These are phyloP conservation scores for Citrullus mucosospermus DNA, from an alignment of 306 rosid species.

Conservation along the genomic window DNA sequence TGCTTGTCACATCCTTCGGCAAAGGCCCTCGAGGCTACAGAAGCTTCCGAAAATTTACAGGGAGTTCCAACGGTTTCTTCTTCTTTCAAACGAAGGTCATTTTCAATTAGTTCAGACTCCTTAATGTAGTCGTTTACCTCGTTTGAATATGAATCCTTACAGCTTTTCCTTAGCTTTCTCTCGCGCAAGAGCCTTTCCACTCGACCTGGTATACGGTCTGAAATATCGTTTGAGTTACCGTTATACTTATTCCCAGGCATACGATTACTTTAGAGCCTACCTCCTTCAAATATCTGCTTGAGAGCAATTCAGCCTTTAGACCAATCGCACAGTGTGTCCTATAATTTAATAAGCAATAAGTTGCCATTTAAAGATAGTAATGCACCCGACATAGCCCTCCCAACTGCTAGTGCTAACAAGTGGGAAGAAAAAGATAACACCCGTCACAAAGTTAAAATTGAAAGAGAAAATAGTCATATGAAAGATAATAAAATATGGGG, in stretches of 20 bases:
- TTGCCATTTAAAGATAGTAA: not conserved
- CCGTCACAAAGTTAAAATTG: constrained; percentile 8
- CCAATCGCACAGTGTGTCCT: constrained; percentile 11
- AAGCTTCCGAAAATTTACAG: constrained; percentile 29
- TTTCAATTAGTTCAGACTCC: constrained; percentile 33
- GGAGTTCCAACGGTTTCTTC: constrained; percentile 31
- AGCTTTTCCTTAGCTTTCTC: constrained; percentile 45
- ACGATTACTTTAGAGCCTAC: constrained; percentile 45
- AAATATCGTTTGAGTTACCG: constrained; percentile 20
- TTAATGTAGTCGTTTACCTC: constrained; percentile 34
- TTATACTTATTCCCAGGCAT: constrained; percentile 64
- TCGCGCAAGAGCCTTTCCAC: constrained; percentile 52
- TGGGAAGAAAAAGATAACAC: not conserved
- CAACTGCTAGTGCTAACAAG: not conserved
- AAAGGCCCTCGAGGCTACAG: constrained; percentile 21
- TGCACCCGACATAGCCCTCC: not conserved
- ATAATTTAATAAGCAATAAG: not conserved
- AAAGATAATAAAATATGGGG: constrained; percentile 3
- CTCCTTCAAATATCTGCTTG: constrained; percentile 26
- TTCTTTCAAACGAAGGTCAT: constrained; percentile 34
- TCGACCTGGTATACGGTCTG: constrained; percentile 31
- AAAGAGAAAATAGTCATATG: not conserved
- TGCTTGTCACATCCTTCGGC: constrained; percentile 28
- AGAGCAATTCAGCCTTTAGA: constrained; percentile 17
- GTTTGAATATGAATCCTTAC: constrained; percentile 26